Base-by-base conservation (phyloP, 2,329 filamentous ascomycete species). In the Epichloe sylvatica region DNA sequence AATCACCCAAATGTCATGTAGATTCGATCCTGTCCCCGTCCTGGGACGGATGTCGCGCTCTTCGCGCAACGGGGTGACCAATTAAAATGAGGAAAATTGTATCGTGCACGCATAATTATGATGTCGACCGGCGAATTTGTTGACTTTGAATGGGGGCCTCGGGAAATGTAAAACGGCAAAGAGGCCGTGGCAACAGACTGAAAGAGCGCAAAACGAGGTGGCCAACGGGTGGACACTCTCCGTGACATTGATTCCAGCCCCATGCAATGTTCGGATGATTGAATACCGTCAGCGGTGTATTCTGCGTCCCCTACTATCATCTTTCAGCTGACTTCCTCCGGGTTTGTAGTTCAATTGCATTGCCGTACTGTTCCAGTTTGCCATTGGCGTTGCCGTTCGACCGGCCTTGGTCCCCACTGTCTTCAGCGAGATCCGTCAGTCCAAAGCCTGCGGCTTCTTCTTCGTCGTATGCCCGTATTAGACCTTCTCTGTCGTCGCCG, bases 391-490 rank as follows among this genome's bases (percentile, higher is more conserved):
- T 64, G 50, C 68, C 63, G 55, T 71, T 69, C 52, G 67, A 57
- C 49, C 64, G 62, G 60, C 59, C 56, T 34, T 81, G 80, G 48
- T 83, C 83, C 33, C 86, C 83, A 56, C 77, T 84, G 54, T 92
- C 86, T 55, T 90, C 85, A 2, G 84, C 76, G 38, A 96, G 70
- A 58, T 95, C 87, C 13, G 80, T 79, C 44, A 97, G 72, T 39
- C 86, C 86, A 54, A 94, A 87, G 5, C 78, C 80, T 40, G 75
- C 76, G 42, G 74, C 75, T 58, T 85, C 81, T 63, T 96, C 90
- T 53, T 92, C 81, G 59, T 97, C 91, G 59, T 95, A 96, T 11
- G 82, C 84, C 53, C 84, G 84, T 65, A 97, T 95, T 23, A 97
- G 73, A 4, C 86, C 86, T 55, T 90, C 83, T 49, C 86, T 77